phyloP scores from a whole-genome alignment of 768 basidiomycete genomes.

The Tylopilus subfusipes region DNA sequence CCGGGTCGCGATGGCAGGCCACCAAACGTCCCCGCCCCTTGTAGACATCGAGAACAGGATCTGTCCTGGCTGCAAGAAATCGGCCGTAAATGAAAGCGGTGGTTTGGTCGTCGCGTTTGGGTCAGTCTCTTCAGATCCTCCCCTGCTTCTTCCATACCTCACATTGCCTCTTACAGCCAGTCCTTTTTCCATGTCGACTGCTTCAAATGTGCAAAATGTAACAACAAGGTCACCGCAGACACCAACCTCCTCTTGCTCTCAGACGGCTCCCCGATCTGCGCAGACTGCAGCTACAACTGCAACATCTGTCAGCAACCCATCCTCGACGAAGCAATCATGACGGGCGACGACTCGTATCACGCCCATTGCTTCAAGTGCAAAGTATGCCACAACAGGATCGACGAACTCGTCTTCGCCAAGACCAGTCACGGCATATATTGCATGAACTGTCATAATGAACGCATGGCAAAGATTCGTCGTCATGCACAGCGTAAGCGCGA shows the following conservation, averaged over 20 bases:
- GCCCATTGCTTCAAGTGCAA: slow-evolving; percentile 99
- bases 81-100: slow-evolving; percentile 76
- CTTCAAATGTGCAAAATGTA: slow-evolving; percentile 97
- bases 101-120: slow-evolving; percentile 95
- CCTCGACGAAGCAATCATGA: slow-evolving; percentile 99
- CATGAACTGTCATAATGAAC: slow-evolving; percentile 97
- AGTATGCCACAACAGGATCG: slow-evolving; percentile 90
- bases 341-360: slow-evolving; percentile 97
- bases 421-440: slow-evolving; percentile 98
- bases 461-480: slow-evolving; percentile 87
- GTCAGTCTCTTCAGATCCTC: slow-evolving; percentile 44
- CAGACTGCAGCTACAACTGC: slow-evolving; percentile 92
- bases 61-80: slow-evolving; percentile 80
- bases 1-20: slow-evolving; percentile 13
- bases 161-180: slow-evolving; percentile 48
- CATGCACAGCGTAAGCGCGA: slow-evolving; percentile 88
- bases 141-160: slow-evolving; percentile 1
- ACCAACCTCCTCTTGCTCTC: slow-evolving; percentile 96
- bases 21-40: slow-evolving; percentile 15
- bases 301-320: slow-evolving; percentile 93
- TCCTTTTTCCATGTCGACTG: slow-evolving; percentile 94
- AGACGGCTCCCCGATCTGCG: slow-evolving; percentile 96
- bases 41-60: slow-evolving; percentile 48
- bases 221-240: slow-evolving; percentile 88
- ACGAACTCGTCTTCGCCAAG: slow-evolving; percentile 98